Base-by-base conservation (phyloP, 2,329 filamentous ascomycete genomes). In the Septoria petroselini region DNA sequence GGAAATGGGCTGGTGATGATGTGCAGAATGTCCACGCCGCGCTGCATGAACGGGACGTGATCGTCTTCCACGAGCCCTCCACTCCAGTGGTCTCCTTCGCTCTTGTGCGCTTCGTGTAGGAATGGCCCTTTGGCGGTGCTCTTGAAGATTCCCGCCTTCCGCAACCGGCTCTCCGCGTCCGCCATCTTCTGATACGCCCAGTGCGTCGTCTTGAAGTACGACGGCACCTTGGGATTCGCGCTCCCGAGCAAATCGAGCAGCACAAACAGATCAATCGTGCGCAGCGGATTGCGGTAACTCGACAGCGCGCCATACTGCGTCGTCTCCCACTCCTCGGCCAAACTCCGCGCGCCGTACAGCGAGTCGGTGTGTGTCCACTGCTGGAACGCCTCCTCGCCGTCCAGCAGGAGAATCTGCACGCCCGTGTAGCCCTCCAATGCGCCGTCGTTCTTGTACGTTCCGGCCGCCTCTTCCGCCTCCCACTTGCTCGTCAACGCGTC, bases 341-440 rank as follows among this genome's bases (percentile, higher is more conserved):
- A 77, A 2, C 90, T 77, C 61, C 73, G 73, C 41, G 91, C 81
- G 2, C 93, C 93, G 62, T 98, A 98, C 3, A 96, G 72, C 4
- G 88, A 94, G 68, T 98, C 93, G 0, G 76, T 80, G 29, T 81
- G 80, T 0, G 83, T 86, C 93, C 93, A 98, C 1, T 69, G 70
- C 17, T 81, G 72, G 70, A 95, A 98, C 0, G 93, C 91, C 70
- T 98, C 93, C 71, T 98, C 93, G 3, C 93, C 93, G 64, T 98
- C 93, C 6, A 98, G 71, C 48, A 98, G 78, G 21, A 98, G 58
- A 21, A 98, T 86, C 73, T 97, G 93, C 27, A 98, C 78, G 1
- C 91, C 91, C 64, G 82, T 84, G 57, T 88, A 82, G 59, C 85
- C 86, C 34, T 90, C 88, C 17, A 93, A 69, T 15, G 64, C 64